Evolutionary conservation across 768 basidiomycete genomes (phyloP).

Genomic region (Suillus decipiens): DNA sequence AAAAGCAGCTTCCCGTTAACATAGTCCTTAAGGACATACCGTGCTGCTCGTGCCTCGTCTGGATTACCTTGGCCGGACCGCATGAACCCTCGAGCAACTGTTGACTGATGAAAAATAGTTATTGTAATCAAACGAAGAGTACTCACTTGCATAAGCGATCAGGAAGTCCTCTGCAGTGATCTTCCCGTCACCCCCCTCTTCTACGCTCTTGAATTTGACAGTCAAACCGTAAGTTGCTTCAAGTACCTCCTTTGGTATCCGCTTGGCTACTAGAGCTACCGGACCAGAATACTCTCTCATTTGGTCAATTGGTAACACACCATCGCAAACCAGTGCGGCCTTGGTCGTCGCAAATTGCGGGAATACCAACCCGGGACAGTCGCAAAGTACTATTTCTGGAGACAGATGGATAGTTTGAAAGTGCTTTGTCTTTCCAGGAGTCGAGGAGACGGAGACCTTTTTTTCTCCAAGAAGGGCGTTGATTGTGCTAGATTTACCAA

Average conservation of each 20-base stretch:
- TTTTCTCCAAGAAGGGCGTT: conserved; percentile 95
- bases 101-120: conserved; percentile 20
- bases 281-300: conserved; percentile 93
- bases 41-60: conserved; percentile 92
- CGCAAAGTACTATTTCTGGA: conserved; percentile 82
- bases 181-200: conserved; percentile 84
- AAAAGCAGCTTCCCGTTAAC: conserved; percentile 92
- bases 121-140: background rate
- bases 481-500: conserved; percentile 97
- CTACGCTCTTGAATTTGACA: conserved; percentile 60
- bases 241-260: conserved; percentile 81
- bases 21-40: conserved; percentile 94
- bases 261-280: conserved; percentile 68
- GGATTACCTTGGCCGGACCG: conserved; percentile 96
- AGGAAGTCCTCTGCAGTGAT: conserved; percentile 80
- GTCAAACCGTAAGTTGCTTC: conserved; percentile 88
- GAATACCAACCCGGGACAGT: conserved; percentile 97
- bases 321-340: conserved; percentile 94
- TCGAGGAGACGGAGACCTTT: conserved; percentile 97
- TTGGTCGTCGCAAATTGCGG: conserved; percentile 98
- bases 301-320: conserved; percentile 96
- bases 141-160: conserved; percentile 90
- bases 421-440: conserved; percentile 98
- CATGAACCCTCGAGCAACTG: conserved; percentile 92
- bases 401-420: conserved; percentile 98